Evolutionary conservation across 1,284 basidiomycete species (phyloP).

Genomic region (Fomitiporia mediterranea): DNA sequence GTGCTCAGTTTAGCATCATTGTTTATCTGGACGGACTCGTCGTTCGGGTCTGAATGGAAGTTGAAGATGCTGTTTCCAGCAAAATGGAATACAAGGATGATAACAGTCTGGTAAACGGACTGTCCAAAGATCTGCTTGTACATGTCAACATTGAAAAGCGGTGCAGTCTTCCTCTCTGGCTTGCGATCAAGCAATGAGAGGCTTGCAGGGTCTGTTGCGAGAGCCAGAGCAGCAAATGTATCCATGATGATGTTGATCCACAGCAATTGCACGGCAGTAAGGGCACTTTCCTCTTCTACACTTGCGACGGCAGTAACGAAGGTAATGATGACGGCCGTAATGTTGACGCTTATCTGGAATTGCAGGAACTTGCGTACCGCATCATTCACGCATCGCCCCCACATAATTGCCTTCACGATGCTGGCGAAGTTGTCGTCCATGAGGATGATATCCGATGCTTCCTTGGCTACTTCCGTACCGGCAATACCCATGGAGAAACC

Average conservation of each 20-base stretch:
- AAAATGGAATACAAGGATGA: conserved; percentile 91
- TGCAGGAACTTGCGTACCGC: conserved; percentile 96
- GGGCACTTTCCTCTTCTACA: conserved; percentile 69
- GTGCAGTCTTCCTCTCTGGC: conserved; percentile 85
- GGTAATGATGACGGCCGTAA: conserved; percentile 93
- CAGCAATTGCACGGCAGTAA: conserved; percentile 92
- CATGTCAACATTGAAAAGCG: conserved; percentile 89
- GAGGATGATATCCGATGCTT: conserved; percentile 97
- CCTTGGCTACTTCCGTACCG: conserved; percentile 98
- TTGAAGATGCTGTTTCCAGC: conserved; percentile 70
- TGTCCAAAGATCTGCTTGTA: conserved; percentile 94
- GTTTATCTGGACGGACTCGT: conserved; percentile 31
- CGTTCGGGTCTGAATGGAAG: conserved; percentile 37
- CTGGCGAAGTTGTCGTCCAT: conserved; percentile 98
- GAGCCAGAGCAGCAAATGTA: conserved; percentile 94
- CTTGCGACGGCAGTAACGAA: conserved; percentile 89
- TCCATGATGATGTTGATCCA: conserved; percentile 99
- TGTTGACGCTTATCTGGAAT: conserved; percentile 96
- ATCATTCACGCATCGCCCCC: conserved; percentile 98
- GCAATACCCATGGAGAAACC: conserved; percentile 99
- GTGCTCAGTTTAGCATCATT: conserved; percentile 67
- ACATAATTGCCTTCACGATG: conserved; percentile 97
- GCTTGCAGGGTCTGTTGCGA: conserved; percentile 93
- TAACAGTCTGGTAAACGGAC: conserved; percentile 80
- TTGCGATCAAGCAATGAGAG: conserved; percentile 80